phyloP scores from a whole-genome alignment of 345 rosid species.

The Eucalyptus tenuipes region DNA sequence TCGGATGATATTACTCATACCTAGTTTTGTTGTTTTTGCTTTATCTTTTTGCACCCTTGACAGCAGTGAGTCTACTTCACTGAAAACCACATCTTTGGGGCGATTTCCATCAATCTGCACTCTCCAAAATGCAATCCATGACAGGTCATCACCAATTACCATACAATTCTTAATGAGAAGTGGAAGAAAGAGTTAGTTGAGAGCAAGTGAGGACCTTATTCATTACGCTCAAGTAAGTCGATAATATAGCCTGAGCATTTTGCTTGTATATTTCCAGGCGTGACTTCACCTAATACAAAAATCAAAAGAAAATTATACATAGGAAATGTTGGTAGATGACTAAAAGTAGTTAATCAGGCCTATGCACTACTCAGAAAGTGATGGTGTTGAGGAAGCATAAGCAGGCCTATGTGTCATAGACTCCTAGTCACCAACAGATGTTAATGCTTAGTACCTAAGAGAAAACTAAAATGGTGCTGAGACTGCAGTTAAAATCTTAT shows the following conservation, averaged over 20 bases:
- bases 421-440: background rate
- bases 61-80: conserved; percentile 48
- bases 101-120: conserved; percentile 74
- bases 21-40: conserved; percentile 8
- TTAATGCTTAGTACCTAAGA: background rate
- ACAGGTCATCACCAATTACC: background rate
- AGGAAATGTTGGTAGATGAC: background rate
- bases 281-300: conserved; percentile 44
- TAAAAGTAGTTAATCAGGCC: background rate
- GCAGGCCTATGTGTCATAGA: background rate
- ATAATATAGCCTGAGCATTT: conserved; percentile 53
- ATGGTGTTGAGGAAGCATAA: background rate
- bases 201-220: conserved; percentile 31
- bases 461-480: background rate
- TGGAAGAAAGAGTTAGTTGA: background rate
- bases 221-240: conserved; percentile 49
- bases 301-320: background rate
- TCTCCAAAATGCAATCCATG: background rate
- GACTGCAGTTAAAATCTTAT: background rate
- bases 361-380: background rate
- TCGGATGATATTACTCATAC: background rate
- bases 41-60: conserved; percentile 34
- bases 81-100: conserved; percentile 53
- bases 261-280: conserved; percentile 73
- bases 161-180: background rate